Percentiles rank a stretch among this genome's conserved stretches.
These are phyloP conservation scores for Aspergillus eucalypticola DNA, from an alignment of 2,329 filamentous ascomycete genomes.

Conservation along the genomic window DNA sequence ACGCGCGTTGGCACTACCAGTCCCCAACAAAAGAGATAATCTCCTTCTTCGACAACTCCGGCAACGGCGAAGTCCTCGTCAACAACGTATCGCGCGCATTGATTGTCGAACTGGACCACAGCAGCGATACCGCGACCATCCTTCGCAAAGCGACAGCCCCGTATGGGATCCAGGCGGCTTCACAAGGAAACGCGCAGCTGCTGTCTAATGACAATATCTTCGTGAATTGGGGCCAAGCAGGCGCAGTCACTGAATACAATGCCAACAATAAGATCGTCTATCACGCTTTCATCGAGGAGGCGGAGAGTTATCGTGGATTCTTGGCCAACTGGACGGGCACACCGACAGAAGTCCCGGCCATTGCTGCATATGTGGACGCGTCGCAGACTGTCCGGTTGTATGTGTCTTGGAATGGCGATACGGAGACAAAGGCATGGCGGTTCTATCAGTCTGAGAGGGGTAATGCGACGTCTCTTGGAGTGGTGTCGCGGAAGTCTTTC, in stretches of 20 bases:
- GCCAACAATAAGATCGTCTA: slow-evolving; percentile 38
- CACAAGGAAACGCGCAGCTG: slow-evolving; percentile 56
- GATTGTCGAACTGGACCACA: slow-evolving; percentile 49
- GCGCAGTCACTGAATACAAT: slow-evolving; percentile 42
- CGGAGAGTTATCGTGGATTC: slow-evolving; percentile 44
- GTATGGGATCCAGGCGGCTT: slow-evolving; percentile 52
- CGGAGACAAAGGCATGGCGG: slow-evolving; percentile 50
- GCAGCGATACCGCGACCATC: slow-evolving; percentile 45
- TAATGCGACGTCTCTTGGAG: neutral
- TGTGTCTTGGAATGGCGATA: slow-evolving; percentile 59
- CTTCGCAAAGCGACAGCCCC: slow-evolving; percentile 46
- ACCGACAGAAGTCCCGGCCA: slow-evolving; percentile 38
- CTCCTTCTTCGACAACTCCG: slow-evolving; percentile 58
- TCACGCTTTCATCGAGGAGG: slow-evolving; percentile 41
- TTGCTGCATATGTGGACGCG: slow-evolving; percentile 38
- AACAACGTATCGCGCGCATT: slow-evolving; percentile 49
- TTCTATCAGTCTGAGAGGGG: slow-evolving; percentile 41
- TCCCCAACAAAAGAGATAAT: slow-evolving; percentile 50
- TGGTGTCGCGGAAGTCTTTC: neutral
- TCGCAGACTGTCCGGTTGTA: slow-evolving; percentile 42
- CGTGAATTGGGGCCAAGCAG: slow-evolving; percentile 59
- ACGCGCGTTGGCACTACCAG: slow-evolving; percentile 51
- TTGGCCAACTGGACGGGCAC: slow-evolving; percentile 43
- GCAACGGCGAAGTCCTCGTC: slow-evolving; percentile 44
- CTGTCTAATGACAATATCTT: slow-evolving; percentile 56